Evolutionary conservation across 176 grass and related monocot genomes (phyloP), one percentile per base, ranked within the genome.

Genomic region (Phoenix dactylifera): DNA sequence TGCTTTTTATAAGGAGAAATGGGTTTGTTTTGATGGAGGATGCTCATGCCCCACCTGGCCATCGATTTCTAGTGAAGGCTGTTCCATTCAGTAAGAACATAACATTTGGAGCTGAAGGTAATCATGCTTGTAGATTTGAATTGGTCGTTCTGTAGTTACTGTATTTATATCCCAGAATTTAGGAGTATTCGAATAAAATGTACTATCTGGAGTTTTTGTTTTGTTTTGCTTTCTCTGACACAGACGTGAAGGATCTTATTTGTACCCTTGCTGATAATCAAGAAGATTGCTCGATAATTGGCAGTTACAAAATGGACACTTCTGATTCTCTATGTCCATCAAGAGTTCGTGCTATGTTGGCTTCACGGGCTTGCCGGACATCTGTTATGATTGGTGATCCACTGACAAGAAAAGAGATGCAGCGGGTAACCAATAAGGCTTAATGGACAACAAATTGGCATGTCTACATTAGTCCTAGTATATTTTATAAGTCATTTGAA

Each of bases 51-150:
- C 68, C 63, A 19, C 93, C 87, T 76, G 84, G 93, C 53, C 80
- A 83, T 52, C 81, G 82, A 69, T 88, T 85, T 81, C 75, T 91
- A 70, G 49, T 97, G 60, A 88, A 91, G 91, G 87, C 84, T 30
- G 87, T 97, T 17, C 93, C 93, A 3, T 97, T 97, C 76, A 97
- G 93, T 73, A 97, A 85, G 80, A 97, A 85, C 62, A 79, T 91
- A 20, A 88, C 87, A 32, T 97, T 97, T 76, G 93, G 93, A 56
- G 75, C 77, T 80, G 77, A 88, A 91, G 93, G 93, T 91, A 80
- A 65, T 50, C 15, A 16, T 18, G 15, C 15, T 17, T 54, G 16
- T 65, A 62, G 54, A 22, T 72, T 20, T 25, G 51, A 14, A 4
- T 48, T 51, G 54, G 57, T 54, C 1, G 35, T 12, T 44, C 35